phyloP scores from a whole-genome alignment of 139 green algal genomes.

The Prasinococcaceae sp. region DNA sequence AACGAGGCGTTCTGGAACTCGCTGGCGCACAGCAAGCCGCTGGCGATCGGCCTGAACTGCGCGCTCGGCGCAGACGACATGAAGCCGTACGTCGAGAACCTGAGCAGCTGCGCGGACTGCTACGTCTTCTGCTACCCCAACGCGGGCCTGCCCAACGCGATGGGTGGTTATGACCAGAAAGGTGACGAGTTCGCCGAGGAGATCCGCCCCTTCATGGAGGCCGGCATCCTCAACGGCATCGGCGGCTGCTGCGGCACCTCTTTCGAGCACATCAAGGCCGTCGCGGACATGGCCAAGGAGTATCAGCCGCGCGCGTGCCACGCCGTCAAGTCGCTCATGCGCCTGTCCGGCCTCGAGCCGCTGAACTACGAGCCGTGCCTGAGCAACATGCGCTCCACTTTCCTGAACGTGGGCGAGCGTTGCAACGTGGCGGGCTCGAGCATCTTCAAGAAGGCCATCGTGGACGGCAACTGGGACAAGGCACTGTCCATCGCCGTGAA shows the following conservation, averaged over 20 bases:
- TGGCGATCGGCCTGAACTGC: constrained; percentile 26
- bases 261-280: constrained; percentile 77
- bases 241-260: constrained; percentile 88
- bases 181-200: constrained; percentile 17
- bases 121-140: constrained; percentile 97
- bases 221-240: constrained; percentile 27
- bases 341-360: constrained; percentile 82
- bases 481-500: constrained; percentile 74
- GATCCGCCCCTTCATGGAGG: not conserved
- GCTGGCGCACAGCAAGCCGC: constrained; percentile 21
- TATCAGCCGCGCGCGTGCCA: constrained; percentile 52
- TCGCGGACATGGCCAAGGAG: constrained; percentile 43
- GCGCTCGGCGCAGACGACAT: constrained; percentile 23
- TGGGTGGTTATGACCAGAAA: constrained; percentile 97
- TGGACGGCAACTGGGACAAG: constrained; percentile 89
- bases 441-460: constrained; percentile 94
- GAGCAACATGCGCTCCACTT: constrained; percentile 62
- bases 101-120: constrained; percentile 53
- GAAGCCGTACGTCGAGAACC: constrained; percentile 17
- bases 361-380: constrained; percentile 74
- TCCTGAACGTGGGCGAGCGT: constrained; percentile 90
- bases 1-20: constrained; percentile 32
- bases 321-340: constrained; percentile 54
- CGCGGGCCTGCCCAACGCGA: constrained; percentile 91
- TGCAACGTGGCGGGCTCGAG: constrained; percentile 92